Percentiles rank a stretch among this genome's conserved stretches.
Evolutionary conservation across 345 rosid species (phyloP).

Genomic region (Conringia planisiliqua): DNA sequence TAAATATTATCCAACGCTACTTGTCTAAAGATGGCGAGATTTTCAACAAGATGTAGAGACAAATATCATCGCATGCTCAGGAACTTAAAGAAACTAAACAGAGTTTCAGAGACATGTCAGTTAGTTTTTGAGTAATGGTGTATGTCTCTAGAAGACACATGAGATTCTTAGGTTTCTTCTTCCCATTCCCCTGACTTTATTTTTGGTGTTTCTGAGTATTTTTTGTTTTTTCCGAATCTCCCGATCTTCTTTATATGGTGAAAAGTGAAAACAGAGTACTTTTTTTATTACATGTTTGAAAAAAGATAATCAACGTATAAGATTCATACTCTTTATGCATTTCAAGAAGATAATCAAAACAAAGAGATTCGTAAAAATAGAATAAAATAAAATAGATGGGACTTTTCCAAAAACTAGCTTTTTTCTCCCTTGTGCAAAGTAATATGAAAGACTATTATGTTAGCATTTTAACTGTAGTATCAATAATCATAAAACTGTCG

Average conservation of each 20-base stretch:
- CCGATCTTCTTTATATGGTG: neutral
- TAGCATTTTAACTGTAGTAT: neutral
- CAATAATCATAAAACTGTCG: neutral
- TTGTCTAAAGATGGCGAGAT: constrained; percentile 10
- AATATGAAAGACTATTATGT: neutral
- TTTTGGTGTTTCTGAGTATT: neutral
- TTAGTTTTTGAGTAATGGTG: neutral
- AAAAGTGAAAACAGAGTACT: neutral
- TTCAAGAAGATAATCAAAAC: neutral
- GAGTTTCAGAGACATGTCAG: constrained; percentile 6
- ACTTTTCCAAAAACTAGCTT: too few relatives aligned
- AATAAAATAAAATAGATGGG: neutral
- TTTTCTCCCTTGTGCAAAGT: too few relatives aligned
- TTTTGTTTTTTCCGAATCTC: neutral
- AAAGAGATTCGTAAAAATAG: neutral
- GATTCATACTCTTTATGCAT: too few relatives aligned
- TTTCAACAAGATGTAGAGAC: neutral
- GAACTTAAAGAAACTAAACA: neutral
- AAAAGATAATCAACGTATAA: neutral
- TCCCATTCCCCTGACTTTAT: neutral
- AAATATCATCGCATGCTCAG: neutral
- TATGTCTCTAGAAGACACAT: neutral
- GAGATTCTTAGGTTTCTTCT: neutral
- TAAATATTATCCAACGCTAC: constrained; percentile 18
- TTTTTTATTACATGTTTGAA: neutral